phyloP scores from a whole-genome alignment of 768 basidiomycete species.

The Leccinum sublutescens region DNA sequence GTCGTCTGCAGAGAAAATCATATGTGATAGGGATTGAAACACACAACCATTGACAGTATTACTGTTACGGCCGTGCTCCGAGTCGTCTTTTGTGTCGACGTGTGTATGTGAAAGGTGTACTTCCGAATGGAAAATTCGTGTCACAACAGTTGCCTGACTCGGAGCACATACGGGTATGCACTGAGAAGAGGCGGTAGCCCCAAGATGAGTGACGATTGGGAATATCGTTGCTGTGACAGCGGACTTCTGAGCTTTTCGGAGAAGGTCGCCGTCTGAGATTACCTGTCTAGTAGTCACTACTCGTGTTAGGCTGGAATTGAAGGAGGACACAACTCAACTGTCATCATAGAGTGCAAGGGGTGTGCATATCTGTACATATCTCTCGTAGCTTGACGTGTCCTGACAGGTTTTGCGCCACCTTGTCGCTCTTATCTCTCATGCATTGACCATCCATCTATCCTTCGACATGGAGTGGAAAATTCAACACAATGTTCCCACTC shows the following conservation, averaged over 20 bases:
- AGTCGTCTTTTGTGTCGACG: background rate
- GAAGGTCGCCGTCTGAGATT: too few relatives aligned
- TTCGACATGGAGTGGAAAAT: background rate
- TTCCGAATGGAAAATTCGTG: background rate
- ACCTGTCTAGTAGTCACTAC: too few relatives aligned
- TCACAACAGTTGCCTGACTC: background rate
- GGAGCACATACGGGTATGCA: background rate
- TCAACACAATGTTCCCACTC: background rate
- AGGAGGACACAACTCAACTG: background rate
- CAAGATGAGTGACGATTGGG: background rate
- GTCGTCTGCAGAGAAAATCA: too few relatives aligned
- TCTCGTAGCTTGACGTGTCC: background rate
- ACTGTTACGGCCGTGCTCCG: too few relatives aligned
- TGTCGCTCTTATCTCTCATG: constrained; percentile 5
- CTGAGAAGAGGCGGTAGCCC: background rate
- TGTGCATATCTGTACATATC: background rate
- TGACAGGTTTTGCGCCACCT: background rate
- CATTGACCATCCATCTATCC: background rate
- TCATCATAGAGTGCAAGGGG: background rate
- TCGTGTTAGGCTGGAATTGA: background rate
- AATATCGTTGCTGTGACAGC: background rate
- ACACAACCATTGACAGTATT: too few relatives aligned
- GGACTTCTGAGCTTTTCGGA: background rate
- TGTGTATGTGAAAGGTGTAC: background rate
- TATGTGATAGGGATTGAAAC: background rate